A percentile compares a stretch with the other conserved stretches of the same genome.
Conservation (phyloP, 768 basidiomycete genomes). For the Lactarius quietus region DNA sequence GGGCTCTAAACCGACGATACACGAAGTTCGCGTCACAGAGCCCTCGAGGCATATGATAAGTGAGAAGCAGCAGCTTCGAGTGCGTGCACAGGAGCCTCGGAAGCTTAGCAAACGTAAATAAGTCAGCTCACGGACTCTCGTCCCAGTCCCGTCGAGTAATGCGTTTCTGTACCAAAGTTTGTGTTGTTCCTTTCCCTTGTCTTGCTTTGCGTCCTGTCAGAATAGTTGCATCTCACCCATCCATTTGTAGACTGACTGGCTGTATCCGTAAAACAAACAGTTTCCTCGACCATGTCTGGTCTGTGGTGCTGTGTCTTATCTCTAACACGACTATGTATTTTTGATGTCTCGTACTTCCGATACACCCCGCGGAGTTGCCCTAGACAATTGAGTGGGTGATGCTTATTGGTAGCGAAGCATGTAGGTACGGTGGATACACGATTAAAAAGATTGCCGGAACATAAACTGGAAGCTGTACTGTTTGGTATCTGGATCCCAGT, state of each 20-base stretch:
- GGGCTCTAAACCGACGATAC: conserved; percentile 18
- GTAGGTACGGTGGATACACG: conserved; percentile 4
- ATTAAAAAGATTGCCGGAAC: conserved; percentile 59
- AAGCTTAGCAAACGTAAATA: conserved; percentile 22
- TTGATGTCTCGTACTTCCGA: not conserved
- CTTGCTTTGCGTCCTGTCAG: not conserved
- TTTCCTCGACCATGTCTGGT: not conserved
- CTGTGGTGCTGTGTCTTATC: conserved; percentile 4
- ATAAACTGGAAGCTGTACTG: conserved; percentile 98
- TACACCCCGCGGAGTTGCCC: not conserved
- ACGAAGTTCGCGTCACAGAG: conserved; percentile 18
- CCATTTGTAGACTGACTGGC: not conserved
- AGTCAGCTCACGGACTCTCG: not conserved
- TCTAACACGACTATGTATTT: conserved; percentile 16
- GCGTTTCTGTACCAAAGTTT: not conserved
- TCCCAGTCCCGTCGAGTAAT: not conserved
- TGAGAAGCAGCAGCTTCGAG: conserved; percentile 3
- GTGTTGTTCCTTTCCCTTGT: not conserved
- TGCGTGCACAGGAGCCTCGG: not conserved
- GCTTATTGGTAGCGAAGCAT: not conserved
- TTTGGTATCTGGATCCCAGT: conserved; percentile 99
- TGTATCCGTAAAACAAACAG: not conserved
- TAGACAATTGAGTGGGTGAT: not conserved
- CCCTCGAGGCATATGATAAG: not conserved
- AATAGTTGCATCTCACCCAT: not conserved